phyloP scores from a whole-genome alignment of 2,329 filamentous ascomycete genomes.

The Ophiostoma ulmi region DNA sequence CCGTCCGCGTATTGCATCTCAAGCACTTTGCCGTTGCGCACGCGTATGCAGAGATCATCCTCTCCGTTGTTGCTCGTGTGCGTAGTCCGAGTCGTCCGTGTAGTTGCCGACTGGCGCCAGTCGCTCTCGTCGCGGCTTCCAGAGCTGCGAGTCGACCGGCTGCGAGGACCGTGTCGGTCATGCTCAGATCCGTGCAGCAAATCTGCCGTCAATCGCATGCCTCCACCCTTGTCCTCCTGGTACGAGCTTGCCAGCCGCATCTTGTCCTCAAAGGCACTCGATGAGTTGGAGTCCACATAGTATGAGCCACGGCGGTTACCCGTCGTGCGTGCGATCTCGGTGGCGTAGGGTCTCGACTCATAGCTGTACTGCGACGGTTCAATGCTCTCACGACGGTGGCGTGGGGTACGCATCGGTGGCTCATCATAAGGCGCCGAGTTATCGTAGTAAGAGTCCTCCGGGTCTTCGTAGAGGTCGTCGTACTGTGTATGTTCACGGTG shows the following conservation, averaged over 20 bases:
- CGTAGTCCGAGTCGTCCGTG: conserved; percentile 48
- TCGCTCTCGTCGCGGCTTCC: conserved; percentile 60
- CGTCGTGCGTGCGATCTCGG: conserved; percentile 36
- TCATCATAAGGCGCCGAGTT: conserved; percentile 35
- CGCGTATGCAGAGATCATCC: conserved; percentile 58
- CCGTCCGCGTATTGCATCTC: conserved; percentile 56
- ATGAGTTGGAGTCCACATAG: conserved; percentile 36
- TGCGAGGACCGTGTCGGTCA: conserved; percentile 44
- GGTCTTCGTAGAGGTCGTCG: conserved; percentile 36
- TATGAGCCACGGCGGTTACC: conserved; percentile 38
- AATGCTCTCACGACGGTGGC: conserved; percentile 35
- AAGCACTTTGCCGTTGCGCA: conserved; percentile 36
- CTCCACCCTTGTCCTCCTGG: conserved; percentile 49
- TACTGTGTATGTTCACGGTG: conserved; percentile 23
- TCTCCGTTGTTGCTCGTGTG: conserved; percentile 52
- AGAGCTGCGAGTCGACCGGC: conserved; percentile 54
- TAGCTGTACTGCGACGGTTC: conserved; percentile 36
- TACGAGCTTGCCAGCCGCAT: conserved; percentile 44
- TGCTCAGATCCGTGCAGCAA: conserved; percentile 48
- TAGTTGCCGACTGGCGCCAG: conserved; percentile 56
- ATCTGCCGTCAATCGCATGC: conserved; percentile 50
- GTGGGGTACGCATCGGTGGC: conserved; percentile 19
- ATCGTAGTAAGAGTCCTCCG: conserved; percentile 39
- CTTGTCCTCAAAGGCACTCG: conserved; percentile 39
- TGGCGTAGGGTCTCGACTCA: conserved; percentile 38